Base-by-base conservation (phyloP, 306 rosid genomes). In the Vigna trinervia region DNA sequence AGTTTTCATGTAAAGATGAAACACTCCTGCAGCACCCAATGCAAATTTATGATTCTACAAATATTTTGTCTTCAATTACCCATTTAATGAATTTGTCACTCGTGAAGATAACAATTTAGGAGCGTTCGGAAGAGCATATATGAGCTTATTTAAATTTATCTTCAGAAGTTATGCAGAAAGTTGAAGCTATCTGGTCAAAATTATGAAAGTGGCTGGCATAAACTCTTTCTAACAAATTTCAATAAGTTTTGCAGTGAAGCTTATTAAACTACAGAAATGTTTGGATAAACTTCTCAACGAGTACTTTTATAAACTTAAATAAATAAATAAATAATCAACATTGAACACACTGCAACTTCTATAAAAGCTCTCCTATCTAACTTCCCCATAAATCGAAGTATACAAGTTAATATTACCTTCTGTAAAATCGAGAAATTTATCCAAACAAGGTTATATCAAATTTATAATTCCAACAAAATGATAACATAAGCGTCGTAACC, bases 1-100 rank as follows among this genome's bases (percentile, higher is more conserved):
- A 32, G 97, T 90, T 87, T 94, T 94, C 98, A 94, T 91, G 77
- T 88, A 91, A 52, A 94, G 98, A 81, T 94, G 90, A 86, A 94
- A 94, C 48, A 94, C 96, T 60, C 98, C 97, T 91, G 87, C 88
- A 81, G 26, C 34, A 85, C 26, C 80, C 48, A 78, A 64, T 3
- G 3, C 66, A 85, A 64, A 12, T 19, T 22, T 15, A 72, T 82
- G 23, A 75, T 59, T 59, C 58, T 54, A 30, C 51, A 30, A 77
- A 82, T 64, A 70, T 1, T 53, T 47, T 19, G 9, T 4, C 23
- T 47, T 26, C 43, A 69, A 71, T 12, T 23, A 58, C 14, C 7
- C 20, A 61, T 67, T 70, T 19, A 38, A 0, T 4, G 46, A 58
- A 20, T 34, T 62, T 30, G 8, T 11, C 39, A 68, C 12, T 77